Percentiles rank a stretch among this genome's conserved stretches.
Conservation (phyloP, 2,329 filamentous ascomycete species). For the Sclerotinia sclerotiorum region DNA sequence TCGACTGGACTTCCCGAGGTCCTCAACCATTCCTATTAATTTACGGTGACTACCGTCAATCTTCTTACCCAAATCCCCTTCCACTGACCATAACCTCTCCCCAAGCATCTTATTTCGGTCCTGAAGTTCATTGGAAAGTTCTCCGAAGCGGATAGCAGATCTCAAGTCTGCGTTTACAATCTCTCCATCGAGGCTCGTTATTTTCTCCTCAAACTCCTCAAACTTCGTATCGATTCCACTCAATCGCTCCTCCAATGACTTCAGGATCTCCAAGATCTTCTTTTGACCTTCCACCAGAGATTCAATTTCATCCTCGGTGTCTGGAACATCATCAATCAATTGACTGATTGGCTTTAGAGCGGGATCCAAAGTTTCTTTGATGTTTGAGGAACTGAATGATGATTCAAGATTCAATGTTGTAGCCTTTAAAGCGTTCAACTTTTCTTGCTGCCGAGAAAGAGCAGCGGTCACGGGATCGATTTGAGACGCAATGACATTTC, state of each 20-base stretch:
- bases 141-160: constrained; percentile 33
- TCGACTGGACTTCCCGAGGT: constrained; percentile 28
- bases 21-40: constrained; percentile 29
- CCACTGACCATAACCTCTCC: constrained; percentile 29
- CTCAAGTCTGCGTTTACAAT: constrained; percentile 30
- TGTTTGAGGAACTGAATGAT: constrained; percentile 25
- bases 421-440: constrained; percentile 31
- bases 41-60: constrained; percentile 31
- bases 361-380: constrained; percentile 27
- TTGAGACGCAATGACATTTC: constrained; percentile 30
- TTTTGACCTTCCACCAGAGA: constrained; percentile 26
- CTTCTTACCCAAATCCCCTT: constrained; percentile 32
- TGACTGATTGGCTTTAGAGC: constrained; percentile 26
- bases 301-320: constrained; percentile 28
- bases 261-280: constrained; percentile 24
- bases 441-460: constrained; percentile 31
- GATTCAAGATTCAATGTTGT: constrained; percentile 33
- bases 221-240: constrained; percentile 25
- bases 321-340: constrained; percentile 26
- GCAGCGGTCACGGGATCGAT: constrained; percentile 28
- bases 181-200: constrained; percentile 28
- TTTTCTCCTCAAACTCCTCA: constrained; percentile 26
- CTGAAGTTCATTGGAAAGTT: constrained; percentile 34
- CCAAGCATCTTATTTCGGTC: constrained; percentile 32
- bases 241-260: constrained; percentile 25